These are phyloP conservation scores for Fusarium lyarnte DNA, from an alignment of 2,329 filamentous ascomycete species.

Conservation along the genomic window DNA sequence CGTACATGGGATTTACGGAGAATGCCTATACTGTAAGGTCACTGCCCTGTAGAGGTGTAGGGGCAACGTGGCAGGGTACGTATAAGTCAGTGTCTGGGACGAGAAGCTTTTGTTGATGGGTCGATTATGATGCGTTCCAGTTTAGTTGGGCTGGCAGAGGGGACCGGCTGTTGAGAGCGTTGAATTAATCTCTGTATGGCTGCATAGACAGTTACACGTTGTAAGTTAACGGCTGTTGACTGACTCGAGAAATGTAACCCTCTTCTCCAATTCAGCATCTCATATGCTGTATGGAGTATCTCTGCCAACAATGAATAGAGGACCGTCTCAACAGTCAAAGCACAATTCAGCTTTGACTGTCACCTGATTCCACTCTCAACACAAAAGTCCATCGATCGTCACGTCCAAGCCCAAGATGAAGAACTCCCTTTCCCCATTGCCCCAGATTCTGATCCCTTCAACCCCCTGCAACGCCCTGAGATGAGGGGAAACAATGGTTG, in stretches of 20 bases:
- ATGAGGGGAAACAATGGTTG: constrained; percentile 33
- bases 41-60: not conserved
- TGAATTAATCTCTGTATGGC: not conserved
- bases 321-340: not conserved
- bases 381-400: not conserved
- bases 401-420: not conserved
- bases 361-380: not conserved
- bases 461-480: constrained; percentile 6
- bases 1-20: not conserved
- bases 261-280: not conserved
- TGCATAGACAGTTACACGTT: not conserved
- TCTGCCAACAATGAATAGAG: not conserved
- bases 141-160: not conserved
- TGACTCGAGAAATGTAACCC: not conserved
- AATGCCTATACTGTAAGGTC: not conserved
- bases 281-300: not conserved
- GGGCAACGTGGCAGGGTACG: constrained; percentile 12
- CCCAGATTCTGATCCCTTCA: constrained; percentile 4
- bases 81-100: not conserved
- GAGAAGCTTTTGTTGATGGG: constrained; percentile 11
- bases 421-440: constrained; percentile 10
- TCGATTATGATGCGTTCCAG: constrained; percentile 13
- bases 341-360: not conserved
- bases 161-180: not conserved
- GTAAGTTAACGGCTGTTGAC: not conserved